Evolutionary conservation across 371 early-diverging fungal genomes (phyloP).

Genomic region (Rhizopus delemar): DNA sequence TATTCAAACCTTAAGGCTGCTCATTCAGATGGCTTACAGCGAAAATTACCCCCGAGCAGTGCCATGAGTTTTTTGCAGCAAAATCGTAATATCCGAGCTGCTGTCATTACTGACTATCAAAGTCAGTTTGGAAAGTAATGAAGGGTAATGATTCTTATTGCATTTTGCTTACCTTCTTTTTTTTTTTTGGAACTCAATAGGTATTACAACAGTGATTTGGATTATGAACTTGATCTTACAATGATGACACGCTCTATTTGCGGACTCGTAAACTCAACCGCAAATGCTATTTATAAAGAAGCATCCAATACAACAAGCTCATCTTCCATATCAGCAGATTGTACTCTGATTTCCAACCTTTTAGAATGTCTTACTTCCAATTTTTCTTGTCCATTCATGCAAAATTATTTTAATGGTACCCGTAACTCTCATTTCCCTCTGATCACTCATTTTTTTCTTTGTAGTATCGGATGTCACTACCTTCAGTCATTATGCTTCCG

Average conservation of each 20-base stretch:
- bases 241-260: conserved; percentile 55
- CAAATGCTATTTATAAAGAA: conserved; percentile 53
- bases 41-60: conserved; percentile 74
- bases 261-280: conserved; percentile 57
- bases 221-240: conserved; percentile 41
- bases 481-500: conserved; percentile 46
- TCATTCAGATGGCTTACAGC: conserved; percentile 48
- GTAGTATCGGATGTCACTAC: conserved; percentile 36
- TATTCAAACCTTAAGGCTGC: conserved; percentile 39
- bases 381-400: conserved; percentile 64
- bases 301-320: conserved; percentile 47
- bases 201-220: conserved; percentile 69
- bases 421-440: not conserved
- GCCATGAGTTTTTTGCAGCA: conserved; percentile 73
- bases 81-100: conserved; percentile 59
- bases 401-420: conserved; percentile 62
- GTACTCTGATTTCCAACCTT: conserved; percentile 53
- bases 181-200: conserved; percentile 28
- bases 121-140: conserved; percentile 46
- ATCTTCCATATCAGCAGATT: conserved; percentile 47
- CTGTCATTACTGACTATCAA: conserved; percentile 68
- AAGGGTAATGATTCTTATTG: not conserved
- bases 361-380: conserved; percentile 69
- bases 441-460: not conserved
- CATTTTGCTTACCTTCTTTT: not conserved